Conservation (phyloP, 495 filamentous ascomycete species). For the Tuber borchii region DNA sequence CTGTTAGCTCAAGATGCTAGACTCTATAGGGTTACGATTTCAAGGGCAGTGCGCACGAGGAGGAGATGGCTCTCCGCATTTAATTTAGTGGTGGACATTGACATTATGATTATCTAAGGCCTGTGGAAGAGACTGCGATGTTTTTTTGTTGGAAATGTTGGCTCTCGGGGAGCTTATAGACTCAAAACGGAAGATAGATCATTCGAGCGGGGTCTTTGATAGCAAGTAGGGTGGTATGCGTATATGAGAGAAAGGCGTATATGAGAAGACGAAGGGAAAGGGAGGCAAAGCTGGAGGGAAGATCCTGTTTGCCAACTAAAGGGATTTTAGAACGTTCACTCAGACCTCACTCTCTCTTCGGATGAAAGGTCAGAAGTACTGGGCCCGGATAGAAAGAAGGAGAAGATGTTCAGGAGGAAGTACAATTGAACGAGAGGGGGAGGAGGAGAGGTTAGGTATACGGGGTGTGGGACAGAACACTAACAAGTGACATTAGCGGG, state of each 20-base stretch:
- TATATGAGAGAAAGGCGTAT: not conserved
- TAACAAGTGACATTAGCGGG: not conserved
- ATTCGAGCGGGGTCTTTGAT: not conserved
- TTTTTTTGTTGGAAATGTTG: not conserved
- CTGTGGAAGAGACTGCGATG: not conserved
- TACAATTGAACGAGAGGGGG: not conserved
- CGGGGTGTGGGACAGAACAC: not conserved
- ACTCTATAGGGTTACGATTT: conserved; percentile 3
- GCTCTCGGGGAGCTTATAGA: not conserved
- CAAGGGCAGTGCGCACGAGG: conserved; percentile 49
- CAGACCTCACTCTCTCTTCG: not conserved
- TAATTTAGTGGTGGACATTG: conserved; percentile 55
- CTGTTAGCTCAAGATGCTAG: conserved; percentile 12
- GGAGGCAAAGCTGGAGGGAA: not conserved
- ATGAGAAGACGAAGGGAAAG: not conserved
- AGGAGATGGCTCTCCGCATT: conserved; percentile 68
- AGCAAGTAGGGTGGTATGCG: not conserved
- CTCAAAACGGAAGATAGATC: not conserved
- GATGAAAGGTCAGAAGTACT: not conserved
- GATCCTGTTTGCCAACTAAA: not conserved
- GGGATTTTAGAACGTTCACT: not conserved
- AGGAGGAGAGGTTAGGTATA: not conserved
- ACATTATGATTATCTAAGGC: conserved; percentile 19
- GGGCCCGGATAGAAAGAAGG: not conserved
- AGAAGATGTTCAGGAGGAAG: not conserved